Base-by-base conservation (phyloP, 352 stramenopile genomes). In the Saprolegnia parasitica region DNA sequence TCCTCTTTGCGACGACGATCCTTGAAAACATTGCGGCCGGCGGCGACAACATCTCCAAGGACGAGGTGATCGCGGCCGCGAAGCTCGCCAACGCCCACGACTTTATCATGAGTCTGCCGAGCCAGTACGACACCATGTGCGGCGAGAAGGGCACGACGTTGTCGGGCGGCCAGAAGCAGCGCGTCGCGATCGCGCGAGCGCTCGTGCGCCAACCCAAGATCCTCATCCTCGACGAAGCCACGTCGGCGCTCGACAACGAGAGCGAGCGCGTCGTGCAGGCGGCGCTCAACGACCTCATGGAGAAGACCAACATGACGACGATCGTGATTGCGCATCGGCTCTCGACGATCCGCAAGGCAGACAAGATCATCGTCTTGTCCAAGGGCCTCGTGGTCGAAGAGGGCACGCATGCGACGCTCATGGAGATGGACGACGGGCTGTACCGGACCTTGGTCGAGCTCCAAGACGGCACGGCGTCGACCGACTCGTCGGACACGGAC, bases 141-240 rank as follows among this genome's bases (percentile, higher is more conserved):
- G 85, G 78, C 45, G 89, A 96, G 55, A 75, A 83, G 42, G 89
- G 90, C 16, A 77, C 84, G 4, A 81, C 84, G 23, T 75, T 98
- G 6, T 97, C 86, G n/a, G 96, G 89, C 35, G 89, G 93, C 20
- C 86, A 98, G 80, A 93, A 93, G 63, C 89, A 98, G 73, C 67
- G 86, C 26, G 78, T 95, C 52, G 80, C 81, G 13, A 96, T 97
- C 66, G 86, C 86, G 11, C 78, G 93, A 47, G 91, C 88, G 1
- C 65, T 98, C 16, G 67, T 98, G 13, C 73, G 73, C 1, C 49
- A 75, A 23, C 73, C 73, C 11, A 73, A 74, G 37, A 75, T 92
- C 61, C 65, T 87, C 26, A 56, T 88, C 15, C 67, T 88, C 16
- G 86, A 94, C 71, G 90, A 96, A 73, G 86, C 89, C 1, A 96